Evolutionary conservation across 306 rosid genomes (phyloP), one percentile per base, ranked within the genome.

Genomic region (Fragaria iinumae): DNA sequence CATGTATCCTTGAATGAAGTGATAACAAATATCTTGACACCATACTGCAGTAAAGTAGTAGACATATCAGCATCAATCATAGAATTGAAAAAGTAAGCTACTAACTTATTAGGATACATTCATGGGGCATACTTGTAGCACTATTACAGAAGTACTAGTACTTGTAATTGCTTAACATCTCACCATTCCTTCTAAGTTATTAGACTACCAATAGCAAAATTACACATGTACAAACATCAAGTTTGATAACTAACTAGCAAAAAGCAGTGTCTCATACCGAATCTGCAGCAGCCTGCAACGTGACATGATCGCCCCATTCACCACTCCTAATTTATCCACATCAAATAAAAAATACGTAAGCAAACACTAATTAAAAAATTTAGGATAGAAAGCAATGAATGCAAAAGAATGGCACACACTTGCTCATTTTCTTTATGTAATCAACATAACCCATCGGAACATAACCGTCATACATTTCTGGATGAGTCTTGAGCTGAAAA

Each of bases 271-370:
- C 56, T 68, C 84, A 39, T 92, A 95, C 99, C 97, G 86, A 90
- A 87, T 95, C 99, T 65, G 99, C 96, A 70, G 99, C 99, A 80
- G 99, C 99, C 87, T 95, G 99, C 82, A 95, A 80, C 0, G 99
- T 95, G 62, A 95, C 97, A 78, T 95, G 99, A 81, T 95, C 99
- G 43, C 99, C 99, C 99, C 99, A 95, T 84, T 95, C 99, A 47
- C 97, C 99, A 71, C 80, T 89, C 93, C 99, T 95, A 83, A 45
- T 84, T 84, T 83, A 87, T 84, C 73, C 81, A 82, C n/a, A 69
- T 34, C 29, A 29, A 53, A 20, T 73, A 77, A 53, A 69, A 39
- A 75, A 48, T 62, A 45, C 1, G 79, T 83, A 66, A 84, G 76
- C 73, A 76, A 27, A 71, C 62, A 56, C 49, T 23, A 56, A 60